Conservation (phyloP, 352 stramenopile genomes). For the Pilasporangium apinafurcum region DNA sequence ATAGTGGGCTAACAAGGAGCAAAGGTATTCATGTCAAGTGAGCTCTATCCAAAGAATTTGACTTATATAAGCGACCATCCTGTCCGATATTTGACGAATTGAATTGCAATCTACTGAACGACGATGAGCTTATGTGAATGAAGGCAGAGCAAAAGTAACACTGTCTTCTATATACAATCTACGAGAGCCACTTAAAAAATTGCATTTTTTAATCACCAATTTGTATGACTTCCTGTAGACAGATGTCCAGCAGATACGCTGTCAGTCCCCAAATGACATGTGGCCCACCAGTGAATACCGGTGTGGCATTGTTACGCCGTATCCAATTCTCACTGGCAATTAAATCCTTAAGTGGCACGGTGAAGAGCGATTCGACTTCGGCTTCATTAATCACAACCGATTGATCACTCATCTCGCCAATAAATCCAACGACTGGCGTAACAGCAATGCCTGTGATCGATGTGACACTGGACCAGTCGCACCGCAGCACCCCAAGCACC, state of each 20-base stretch:
- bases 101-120: no score
- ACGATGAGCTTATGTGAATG: no score
- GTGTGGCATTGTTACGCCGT: conserved; percentile 69
- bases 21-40: no score
- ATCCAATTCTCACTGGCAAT: conserved; percentile 84
- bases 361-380: conserved; percentile 96
- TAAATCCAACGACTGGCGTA: conserved; percentile 95
- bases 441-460: conserved; percentile 96
- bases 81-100: no score
- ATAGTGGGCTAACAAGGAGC: no score
- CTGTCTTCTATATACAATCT: no score
- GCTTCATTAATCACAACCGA: conserved; percentile 91
- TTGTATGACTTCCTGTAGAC: conserved; percentile 59
- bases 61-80: no score
- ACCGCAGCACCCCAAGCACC: conserved; percentile 92
- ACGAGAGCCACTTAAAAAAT: no score
- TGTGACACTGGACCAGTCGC: conserved; percentile 94
- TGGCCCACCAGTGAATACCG: conserved; percentile 92
- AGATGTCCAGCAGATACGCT: conserved; percentile 93
- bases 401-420: conserved; percentile 90
- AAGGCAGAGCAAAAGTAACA: no score
- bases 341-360: conserved; percentile 87
- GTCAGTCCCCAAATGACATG: conserved; percentile 97
- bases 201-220: conserved; percentile 9
- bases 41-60: no score